phyloP scores from a whole-genome alignment of 2,329 filamentous ascomycete genomes.

The Hymenoscyphus infarciens region DNA sequence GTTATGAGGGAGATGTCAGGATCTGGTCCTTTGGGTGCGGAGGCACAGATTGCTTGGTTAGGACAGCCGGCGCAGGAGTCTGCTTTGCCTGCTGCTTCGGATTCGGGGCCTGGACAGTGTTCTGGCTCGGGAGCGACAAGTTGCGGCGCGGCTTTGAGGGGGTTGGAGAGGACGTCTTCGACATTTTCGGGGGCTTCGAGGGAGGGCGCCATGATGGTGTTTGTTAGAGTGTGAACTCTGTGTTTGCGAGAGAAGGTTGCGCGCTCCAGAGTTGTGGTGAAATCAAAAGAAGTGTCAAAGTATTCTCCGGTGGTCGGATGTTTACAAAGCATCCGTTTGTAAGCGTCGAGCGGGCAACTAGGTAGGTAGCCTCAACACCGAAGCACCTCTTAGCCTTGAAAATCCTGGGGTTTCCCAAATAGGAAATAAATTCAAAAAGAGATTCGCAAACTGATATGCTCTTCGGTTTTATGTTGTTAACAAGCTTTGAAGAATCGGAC shows the following conservation, averaged over 20 bases:
- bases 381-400: neutral
- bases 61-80: slow-evolving; percentile 94
- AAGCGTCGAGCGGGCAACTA: neutral
- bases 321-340: slow-evolving; percentile 5
- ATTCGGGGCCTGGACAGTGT: slow-evolving; percentile 90
- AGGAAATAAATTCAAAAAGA: neutral
- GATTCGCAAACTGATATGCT: neutral
- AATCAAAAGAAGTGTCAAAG: neutral
- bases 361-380: neutral
- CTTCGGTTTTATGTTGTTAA: neutral
- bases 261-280: neutral
- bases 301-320: neutral
- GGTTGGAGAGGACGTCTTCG: slow-evolving; percentile 69
- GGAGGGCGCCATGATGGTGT: slow-evolving; percentile 67
- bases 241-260: neutral
- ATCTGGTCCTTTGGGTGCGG: slow-evolving; percentile 90
- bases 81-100: slow-evolving; percentile 62
- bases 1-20: slow-evolving; percentile 90
- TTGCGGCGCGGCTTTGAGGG: slow-evolving; percentile 72
- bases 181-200: slow-evolving; percentile 69
- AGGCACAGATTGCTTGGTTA: slow-evolving; percentile 92
- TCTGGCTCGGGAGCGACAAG: slow-evolving; percentile 95
- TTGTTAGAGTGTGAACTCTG: neutral
- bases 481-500: neutral
- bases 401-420: neutral